Evolutionary conservation across 1,284 basidiomycete genomes (phyloP).

Genomic region (Puccinia novopanici): DNA sequence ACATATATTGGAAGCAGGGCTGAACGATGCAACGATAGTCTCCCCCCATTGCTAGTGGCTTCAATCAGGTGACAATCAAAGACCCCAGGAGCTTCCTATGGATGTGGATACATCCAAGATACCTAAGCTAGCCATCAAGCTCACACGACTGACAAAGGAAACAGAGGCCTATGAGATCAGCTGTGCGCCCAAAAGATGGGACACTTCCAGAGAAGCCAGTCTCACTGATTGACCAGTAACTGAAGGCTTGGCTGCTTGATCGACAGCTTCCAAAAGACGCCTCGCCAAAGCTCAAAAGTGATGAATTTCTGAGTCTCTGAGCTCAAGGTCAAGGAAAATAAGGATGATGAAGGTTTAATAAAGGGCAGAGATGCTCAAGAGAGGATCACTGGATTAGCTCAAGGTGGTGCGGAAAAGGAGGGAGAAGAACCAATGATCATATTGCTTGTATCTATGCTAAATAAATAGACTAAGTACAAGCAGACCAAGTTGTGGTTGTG

Average conservation of each 20-base stretch:
- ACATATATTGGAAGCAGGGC: too few relatives aligned
- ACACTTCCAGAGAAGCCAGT: neutral
- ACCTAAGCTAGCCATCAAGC: slow-evolving; percentile 31
- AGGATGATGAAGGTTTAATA: too few relatives aligned
- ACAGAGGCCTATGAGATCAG: slow-evolving; percentile 42
- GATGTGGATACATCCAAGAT: slow-evolving; percentile 20
- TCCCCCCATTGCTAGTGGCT: slow-evolving; percentile 32
- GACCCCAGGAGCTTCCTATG: slow-evolving; percentile 26
- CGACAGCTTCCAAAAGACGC: neutral
- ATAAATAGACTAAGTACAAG: too few relatives aligned
- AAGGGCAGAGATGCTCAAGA: too few relatives aligned
- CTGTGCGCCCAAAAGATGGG: neutral
- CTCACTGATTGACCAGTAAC: slow-evolving; percentile 23
- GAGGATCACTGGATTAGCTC: too few relatives aligned
- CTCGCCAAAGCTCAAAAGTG: neutral
- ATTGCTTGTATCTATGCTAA: too few relatives aligned
- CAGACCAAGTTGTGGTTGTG: too few relatives aligned
- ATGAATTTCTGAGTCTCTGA: too few relatives aligned
- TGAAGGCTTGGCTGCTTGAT: neutral
- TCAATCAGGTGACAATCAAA: slow-evolving; percentile 26
- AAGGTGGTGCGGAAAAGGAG: too few relatives aligned
- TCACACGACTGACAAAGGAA: slow-evolving; percentile 32
- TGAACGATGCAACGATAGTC: slow-evolving; percentile 37
- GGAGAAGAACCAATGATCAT: too few relatives aligned
- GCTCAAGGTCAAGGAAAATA: too few relatives aligned